Conservation (phyloP, 768 basidiomycete genomes). For the Russula griseocarnosa region DNA sequence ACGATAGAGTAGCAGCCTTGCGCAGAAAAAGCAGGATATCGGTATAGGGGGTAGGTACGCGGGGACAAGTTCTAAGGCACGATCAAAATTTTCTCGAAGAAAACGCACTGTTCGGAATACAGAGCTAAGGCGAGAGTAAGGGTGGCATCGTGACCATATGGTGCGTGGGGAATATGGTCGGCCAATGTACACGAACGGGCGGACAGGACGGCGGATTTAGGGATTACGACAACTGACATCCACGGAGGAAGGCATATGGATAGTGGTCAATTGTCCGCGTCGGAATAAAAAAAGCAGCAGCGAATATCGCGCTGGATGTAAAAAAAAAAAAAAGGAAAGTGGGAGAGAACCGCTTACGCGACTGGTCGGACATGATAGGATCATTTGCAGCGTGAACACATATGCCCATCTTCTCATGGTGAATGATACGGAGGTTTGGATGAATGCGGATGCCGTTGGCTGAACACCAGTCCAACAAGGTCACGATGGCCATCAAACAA, state of each 20-base stretch:
- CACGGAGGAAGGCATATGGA: constrained; percentile 5
- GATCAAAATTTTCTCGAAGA: not conserved
- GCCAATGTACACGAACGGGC: constrained; percentile 28
- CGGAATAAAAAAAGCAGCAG: constrained; percentile 6
- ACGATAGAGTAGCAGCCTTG: constrained; percentile 24
- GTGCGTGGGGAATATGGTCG: constrained; percentile 26
- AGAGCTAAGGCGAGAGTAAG: constrained; percentile 32
- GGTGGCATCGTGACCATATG: constrained; percentile 28
- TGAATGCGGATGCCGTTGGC: constrained; percentile 28
- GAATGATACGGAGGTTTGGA: constrained; percentile 25
- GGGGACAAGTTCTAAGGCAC: not conserved
- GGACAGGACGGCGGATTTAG: constrained; percentile 31
- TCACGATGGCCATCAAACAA: constrained; percentile 7
- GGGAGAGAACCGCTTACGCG: constrained; percentile 20
- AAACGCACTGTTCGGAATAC: constrained; percentile 30
- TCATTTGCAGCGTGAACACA: constrained; percentile 12
- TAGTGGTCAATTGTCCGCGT: not conserved
- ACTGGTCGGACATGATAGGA: constrained; percentile 16
- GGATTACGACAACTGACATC: constrained; percentile 30
- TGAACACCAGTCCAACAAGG: constrained; percentile 29
- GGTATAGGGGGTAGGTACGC: not conserved
- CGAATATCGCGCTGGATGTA: constrained; percentile 19
- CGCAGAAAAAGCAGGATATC: not conserved
- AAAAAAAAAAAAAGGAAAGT: not conserved
- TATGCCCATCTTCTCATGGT: constrained; percentile 17